These are phyloP conservation scores for Panicum virgatum DNA, from an alignment of 202 grass and related monocot species.

Conservation along the genomic window DNA sequence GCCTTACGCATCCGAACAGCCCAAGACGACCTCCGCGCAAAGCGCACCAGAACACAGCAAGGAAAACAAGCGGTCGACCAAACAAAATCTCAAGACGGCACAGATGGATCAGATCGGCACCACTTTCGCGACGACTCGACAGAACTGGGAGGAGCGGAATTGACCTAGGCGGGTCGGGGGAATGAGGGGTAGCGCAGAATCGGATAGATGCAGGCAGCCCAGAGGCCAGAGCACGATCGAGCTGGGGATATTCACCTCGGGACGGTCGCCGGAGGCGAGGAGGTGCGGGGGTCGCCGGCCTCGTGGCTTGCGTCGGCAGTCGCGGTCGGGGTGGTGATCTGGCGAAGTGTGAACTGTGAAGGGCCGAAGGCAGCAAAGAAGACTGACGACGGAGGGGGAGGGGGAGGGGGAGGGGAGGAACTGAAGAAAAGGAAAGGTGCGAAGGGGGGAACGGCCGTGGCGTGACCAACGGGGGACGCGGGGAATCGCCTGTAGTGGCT, in stretches of 20 bases:
- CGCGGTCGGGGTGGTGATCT: too few relatives aligned
- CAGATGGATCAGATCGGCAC: neutral
- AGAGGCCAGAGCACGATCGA: neutral
- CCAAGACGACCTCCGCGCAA: neutral
- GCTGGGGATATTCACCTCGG: neutral
- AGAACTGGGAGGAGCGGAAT: neutral
- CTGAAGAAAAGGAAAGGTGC: too few relatives aligned
- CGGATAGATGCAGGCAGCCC: neutral
- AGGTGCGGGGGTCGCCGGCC: neutral
- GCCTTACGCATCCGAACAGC: neutral
- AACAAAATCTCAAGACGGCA: neutral
- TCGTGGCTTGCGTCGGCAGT: neutral
- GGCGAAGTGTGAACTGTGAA: too few relatives aligned
- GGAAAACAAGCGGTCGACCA: neutral
- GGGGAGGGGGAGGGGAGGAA: too few relatives aligned
- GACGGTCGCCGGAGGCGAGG: neutral
- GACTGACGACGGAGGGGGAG: too few relatives aligned
- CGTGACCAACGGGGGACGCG: too few relatives aligned
- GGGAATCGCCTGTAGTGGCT: too few relatives aligned
- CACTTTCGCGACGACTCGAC: neutral
- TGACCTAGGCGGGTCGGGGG: neutral
- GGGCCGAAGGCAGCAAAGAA: too few relatives aligned
- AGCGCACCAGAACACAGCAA: neutral
- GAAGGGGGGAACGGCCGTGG: too few relatives aligned
- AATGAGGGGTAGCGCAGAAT: neutral